phyloP scores from a whole-genome alignment of 805 yeast species.

The Candida insectalens region DNA sequence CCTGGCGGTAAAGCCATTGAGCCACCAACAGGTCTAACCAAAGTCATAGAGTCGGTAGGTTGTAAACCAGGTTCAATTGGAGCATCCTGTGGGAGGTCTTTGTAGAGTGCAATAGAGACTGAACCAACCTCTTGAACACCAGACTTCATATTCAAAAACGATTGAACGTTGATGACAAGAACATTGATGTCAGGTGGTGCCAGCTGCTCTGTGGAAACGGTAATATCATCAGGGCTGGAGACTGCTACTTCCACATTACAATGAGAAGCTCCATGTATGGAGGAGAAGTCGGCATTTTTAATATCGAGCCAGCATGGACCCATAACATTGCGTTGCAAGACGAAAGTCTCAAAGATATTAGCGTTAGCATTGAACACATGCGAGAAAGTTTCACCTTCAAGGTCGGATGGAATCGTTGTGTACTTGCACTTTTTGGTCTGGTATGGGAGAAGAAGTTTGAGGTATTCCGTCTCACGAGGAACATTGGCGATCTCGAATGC shows the following conservation, averaged over 20 bases:
- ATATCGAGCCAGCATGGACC: conserved; percentile 97
- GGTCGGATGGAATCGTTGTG: conserved; percentile 44
- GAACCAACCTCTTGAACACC: conserved; percentile 84
- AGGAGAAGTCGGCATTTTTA: conserved; percentile 47
- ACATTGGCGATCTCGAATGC: conserved; percentile 80
- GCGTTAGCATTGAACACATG: conserved; percentile 75
- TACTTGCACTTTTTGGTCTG: conserved; percentile 47
- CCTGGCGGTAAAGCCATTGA: conserved; percentile 66
- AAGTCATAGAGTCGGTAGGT: conserved; percentile 57
- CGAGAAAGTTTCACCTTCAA: conserved; percentile 67
- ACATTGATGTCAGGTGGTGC: conserved; percentile 63
- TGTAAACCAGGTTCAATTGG: conserved; percentile 52
- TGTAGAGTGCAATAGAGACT: conserved; percentile 66
- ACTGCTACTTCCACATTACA: conserved; percentile 70
- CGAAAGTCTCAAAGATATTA: conserved; percentile 75
- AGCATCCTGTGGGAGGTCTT: conserved; percentile 62
- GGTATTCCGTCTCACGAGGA: conserved; percentile 72
- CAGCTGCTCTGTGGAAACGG: conserved; percentile 29
- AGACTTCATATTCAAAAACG: conserved; percentile 62
- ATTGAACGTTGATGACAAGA: conserved; percentile 69
- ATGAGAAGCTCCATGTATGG: conserved; percentile 60
- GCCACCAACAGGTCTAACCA: conserved; percentile 71
- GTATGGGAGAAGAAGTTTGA: conserved; percentile 70
- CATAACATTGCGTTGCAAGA: conserved; percentile 74
- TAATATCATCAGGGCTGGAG: conserved; percentile 34